These are phyloP conservation scores for Phialemoniopsis sp. DNA, from an alignment of 2,329 filamentous ascomycete genomes.

Conservation along the genomic window DNA sequence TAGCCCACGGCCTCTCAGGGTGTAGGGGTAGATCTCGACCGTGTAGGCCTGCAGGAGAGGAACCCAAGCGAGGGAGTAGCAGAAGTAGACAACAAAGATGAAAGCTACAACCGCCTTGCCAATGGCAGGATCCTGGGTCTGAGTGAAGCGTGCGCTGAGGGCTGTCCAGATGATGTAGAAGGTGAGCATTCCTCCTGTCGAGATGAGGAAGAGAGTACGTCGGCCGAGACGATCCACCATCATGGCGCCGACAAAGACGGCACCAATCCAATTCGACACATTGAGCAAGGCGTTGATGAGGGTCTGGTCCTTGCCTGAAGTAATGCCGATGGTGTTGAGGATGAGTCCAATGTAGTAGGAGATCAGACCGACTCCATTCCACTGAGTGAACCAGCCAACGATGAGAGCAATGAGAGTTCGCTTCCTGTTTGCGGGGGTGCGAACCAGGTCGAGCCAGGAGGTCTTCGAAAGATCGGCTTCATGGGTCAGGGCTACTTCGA, in stretches of 20 bases:
- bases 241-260: slow-evolving; percentile 24
- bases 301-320: slow-evolving; percentile 20
- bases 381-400: slow-evolving; percentile 7
- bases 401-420: slow-evolving; percentile 5
- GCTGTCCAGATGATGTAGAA: slow-evolving; percentile 41
- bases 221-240: slow-evolving; percentile 35
- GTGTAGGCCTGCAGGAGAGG: slow-evolving; percentile 51
- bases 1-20: slow-evolving; percentile 45
- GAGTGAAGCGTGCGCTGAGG: slow-evolving; percentile 22
- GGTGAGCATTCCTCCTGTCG: slow-evolving; percentile 30
- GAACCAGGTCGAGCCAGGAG: not conserved
- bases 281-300: slow-evolving; percentile 7
- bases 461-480: not conserved
- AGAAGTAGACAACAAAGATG: slow-evolving; percentile 42
- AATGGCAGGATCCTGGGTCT: slow-evolving; percentile 20
- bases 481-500: not conserved
- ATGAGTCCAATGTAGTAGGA: slow-evolving; percentile 33
- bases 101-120: slow-evolving; percentile 42
- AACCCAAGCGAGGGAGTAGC: slow-evolving; percentile 45
- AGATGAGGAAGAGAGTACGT: slow-evolving; percentile 34
- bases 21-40: slow-evolving; percentile 47
- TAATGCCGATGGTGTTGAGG: slow-evolving; percentile 26
- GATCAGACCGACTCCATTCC: slow-evolving; percentile 9
- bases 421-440: slow-evolving; percentile 6
- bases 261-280: slow-evolving; percentile 29